Evolutionary conservation across 805 yeast genomes (phyloP), one percentile per base, ranked within the genome.

Genomic region (Teunomyces aglyptinius): DNA sequence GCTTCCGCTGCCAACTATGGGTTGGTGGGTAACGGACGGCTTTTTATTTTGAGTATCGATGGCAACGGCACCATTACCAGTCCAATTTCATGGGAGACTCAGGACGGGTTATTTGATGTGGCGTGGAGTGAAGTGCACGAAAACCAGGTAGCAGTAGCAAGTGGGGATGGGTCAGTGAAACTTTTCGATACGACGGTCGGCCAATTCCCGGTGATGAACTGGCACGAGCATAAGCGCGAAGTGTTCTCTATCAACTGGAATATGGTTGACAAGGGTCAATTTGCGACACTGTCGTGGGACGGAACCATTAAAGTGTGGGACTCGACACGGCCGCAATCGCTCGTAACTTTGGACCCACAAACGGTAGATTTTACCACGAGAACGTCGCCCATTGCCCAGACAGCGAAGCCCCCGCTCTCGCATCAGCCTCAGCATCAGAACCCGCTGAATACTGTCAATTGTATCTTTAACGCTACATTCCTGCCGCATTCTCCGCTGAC

Each of bases 1-100:
- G 95, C 96, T 0, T 76, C 96, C 0, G 85, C 96, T 1, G 89
- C 97, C 22, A 94, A 92, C 68, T 92, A 83, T 64, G 98, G 98
- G 1, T 71, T 92, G 4, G 96, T 90, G 3, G 99, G 99, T 2
- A 92, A 92, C 64, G 99, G 99, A 5, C 77, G 88, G 54, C 70
- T 92, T 24, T 84, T 72, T 54, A 73, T 92, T 1, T 69, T 92
- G 19, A 82, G 81, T 41, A 86, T 92, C 40, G 79, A 76, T 44
- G 79, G 81, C 18, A 68, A 73, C 50, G 98, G 98, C 0, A 57
- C 54, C n/a, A 74, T 89, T 13, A 57, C 58, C 4, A 76, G 76
- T 33, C 81, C 80, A 39, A 67, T 75, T 4, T 63, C 77, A 12
- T 92, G 88, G 70, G 89, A 89, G 50, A 92, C 98, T 0, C 97